Conservation (phyloP, 352 stramenopile genomes). For the Phytopythium montanum region DNA sequence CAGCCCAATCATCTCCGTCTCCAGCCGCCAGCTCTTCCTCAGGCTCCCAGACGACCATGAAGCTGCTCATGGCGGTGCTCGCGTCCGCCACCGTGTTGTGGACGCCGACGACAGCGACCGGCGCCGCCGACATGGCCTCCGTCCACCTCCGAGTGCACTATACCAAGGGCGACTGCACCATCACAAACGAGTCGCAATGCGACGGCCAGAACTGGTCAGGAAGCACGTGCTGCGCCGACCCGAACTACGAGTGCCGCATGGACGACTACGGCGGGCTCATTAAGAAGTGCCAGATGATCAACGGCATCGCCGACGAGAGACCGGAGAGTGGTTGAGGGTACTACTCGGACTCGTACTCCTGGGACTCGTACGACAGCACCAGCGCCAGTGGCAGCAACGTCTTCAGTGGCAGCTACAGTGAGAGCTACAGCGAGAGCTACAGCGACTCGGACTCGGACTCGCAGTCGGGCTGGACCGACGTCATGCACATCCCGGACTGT, state of each 20-base stretch:
- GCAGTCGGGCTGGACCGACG: neutral
- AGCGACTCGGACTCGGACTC: neutral
- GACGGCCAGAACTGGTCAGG: conserved; percentile 31
- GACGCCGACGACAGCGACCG: neutral
- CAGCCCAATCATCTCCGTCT: neutral
- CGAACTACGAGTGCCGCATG: conserved; percentile 30
- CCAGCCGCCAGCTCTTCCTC: neutral
- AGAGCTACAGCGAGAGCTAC: neutral
- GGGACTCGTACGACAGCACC: neutral
- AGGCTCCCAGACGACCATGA: neutral
- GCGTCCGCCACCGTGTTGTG: neutral
- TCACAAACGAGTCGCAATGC: conserved; percentile 29
- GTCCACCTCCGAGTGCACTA: neutral
- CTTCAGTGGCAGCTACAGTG: neutral
- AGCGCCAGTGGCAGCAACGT: neutral
- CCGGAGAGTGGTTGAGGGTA: neutral
- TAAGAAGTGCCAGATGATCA: conserved; percentile 20
- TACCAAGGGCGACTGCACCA: conserved; percentile 16
- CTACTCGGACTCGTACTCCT: neutral
- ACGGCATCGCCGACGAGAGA: too few relatives aligned
- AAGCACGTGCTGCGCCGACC: conserved; percentile 29
- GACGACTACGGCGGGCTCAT: conserved; percentile 30
- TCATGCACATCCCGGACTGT: conserved; percentile 14
- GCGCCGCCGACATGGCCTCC: neutral
- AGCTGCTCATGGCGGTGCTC: neutral